These are phyloP conservation scores for Haplographium delicatum DNA, from an alignment of 495 filamentous ascomycete genomes.

Conservation along the genomic window DNA sequence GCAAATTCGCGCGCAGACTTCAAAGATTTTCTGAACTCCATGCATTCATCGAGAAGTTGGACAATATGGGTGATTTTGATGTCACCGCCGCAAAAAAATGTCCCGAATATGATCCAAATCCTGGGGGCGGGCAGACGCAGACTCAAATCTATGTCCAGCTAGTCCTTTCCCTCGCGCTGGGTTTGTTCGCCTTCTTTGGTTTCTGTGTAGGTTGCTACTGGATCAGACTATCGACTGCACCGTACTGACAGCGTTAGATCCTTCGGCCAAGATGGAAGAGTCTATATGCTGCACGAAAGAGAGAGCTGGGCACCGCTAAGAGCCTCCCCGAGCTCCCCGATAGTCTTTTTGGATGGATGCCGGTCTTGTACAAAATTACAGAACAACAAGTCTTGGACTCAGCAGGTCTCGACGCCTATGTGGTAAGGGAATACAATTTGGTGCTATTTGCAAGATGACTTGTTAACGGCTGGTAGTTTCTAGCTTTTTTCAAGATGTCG, in stretches of 20 bases:
- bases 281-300: constrained; percentile 85
- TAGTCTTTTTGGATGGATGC: constrained; percentile 91
- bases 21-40: background rate
- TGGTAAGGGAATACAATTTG: too few relatives aligned
- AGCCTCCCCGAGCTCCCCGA: constrained; percentile 77
- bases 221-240: constrained; percentile 17
- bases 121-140: constrained; percentile 7
- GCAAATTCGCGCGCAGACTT: background rate
- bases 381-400: constrained; percentile 86
- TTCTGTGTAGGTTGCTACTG: constrained; percentile 42
- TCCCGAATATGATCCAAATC: too few relatives aligned
- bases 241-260: constrained; percentile 36
- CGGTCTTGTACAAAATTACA: constrained; percentile 77
- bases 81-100: constrained; percentile 16
- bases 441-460: too few relatives aligned
- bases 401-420: constrained; percentile 91
- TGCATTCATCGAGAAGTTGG: background rate
- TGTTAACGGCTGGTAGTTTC: constrained; percentile 55
- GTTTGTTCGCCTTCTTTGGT: constrained; percentile 44
- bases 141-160: constrained; percentile 44
- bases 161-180: constrained; percentile 44
- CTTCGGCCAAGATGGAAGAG: constrained; percentile 88
- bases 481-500: constrained; percentile 91
- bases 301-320: constrained; percentile 61
- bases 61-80: constrained; percentile 6